Percentiles rank a stretch among this genome's conserved stretches.
These are phyloP conservation scores for Bipolaris cookei DNA, from an alignment of 2,329 filamentous ascomycete species.

Conservation along the genomic window DNA sequence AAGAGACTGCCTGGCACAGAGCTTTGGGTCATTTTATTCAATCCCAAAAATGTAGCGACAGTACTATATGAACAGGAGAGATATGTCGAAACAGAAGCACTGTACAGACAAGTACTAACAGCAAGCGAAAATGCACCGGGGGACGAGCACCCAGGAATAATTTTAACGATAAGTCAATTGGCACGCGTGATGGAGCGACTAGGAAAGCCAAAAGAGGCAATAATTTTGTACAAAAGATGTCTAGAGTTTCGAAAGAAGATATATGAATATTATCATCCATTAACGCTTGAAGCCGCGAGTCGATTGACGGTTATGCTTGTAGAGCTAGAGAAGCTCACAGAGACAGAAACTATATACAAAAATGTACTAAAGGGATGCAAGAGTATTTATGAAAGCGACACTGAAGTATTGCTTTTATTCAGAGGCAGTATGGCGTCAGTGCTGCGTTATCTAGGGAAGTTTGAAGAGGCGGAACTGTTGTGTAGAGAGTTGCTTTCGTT, in stretches of 20 bases:
- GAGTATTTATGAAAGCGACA: background rate
- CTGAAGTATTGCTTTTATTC: no score
- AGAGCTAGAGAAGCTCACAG: background rate
- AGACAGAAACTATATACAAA: background rate
- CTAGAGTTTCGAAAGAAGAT: no score
- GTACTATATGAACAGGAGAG: background rate
- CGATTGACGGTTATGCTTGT: background rate
- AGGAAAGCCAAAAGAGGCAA: background rate
- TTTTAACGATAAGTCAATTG: background rate
- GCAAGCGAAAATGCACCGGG: background rate
- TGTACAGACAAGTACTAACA: background rate
- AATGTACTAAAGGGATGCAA: background rate
- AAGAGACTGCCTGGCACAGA: no score
- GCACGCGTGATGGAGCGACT: background rate
- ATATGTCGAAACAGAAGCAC: background rate
- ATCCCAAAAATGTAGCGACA: background rate
- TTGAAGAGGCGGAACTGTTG: background rate
- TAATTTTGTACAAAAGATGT: background rate
- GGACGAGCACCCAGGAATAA: fast-evolving
- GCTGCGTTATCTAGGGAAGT: background rate
- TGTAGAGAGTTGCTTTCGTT: background rate
- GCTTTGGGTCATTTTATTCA: no score
- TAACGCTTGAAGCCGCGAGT: background rate
- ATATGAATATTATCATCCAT: no score
- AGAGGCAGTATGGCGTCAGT: background rate